Evolutionary conservation across 2,329 filamentous ascomycete species (phyloP), one percentile per base, ranked within the genome.

Genomic region (Diaporthe velutina): DNA sequence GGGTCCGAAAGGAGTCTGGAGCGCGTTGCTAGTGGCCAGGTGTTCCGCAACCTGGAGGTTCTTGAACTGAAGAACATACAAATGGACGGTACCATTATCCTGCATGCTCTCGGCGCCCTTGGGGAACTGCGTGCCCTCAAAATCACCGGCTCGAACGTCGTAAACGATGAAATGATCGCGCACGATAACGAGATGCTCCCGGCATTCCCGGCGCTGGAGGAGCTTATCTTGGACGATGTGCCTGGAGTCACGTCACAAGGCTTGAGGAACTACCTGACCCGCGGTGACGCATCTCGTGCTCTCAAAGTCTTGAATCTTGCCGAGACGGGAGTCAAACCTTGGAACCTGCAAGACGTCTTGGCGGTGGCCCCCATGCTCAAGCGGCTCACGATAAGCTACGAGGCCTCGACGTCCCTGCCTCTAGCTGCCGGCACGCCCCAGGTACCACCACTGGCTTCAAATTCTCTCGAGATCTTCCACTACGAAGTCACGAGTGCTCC

Each of bases 1-100:
- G 96, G 96, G 17, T 90, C 94, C 1, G 96, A 98, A 85, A 90
- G 90, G 73, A 94, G 93, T 80, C 89, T 98, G 73, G 91, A 95
- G 79, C 86, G 90, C 71, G 86, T 98, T 54, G 89, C 91, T 10
- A 88, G 89, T 74, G 91, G 90, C 76, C 90, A 86, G 73, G 82
- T 92, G 70, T 97, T 94, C 94, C 87, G 88, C 61, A 88, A 90
- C 58, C 87, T 97, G 17, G 93, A 95, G 82, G 91, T 94, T 13
- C 81, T 97, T 67, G 94, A 96, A 81, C 85, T 97, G 48, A 88
- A 89, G 74, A 88, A 86, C 76, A 86, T 96, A 74, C 89, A 91
- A 70, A 88, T 96, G 77, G 94, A 97, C 80, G 92, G 93, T 15
- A 86, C 88, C 55, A 89, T 92, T 42, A 85, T 98, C 73, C 90